phyloP scores from a whole-genome alignment of 2,329 filamentous ascomycete species.

The Aspergillus fructus region DNA sequence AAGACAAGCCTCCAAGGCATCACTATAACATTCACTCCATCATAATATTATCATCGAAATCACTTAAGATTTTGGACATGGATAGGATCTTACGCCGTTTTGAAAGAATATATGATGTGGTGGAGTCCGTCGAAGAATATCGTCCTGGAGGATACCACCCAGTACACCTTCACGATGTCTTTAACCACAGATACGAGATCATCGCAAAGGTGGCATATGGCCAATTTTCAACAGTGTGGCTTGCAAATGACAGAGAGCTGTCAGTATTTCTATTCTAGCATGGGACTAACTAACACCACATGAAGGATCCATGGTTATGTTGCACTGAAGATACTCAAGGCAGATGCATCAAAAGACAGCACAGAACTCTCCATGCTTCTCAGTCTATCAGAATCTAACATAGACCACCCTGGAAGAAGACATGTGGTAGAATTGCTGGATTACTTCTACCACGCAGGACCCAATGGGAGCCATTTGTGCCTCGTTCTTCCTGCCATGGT shows the following conservation, averaged over 20 bases:
- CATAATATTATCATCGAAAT: too few relatives aligned
- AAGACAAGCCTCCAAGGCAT: neutral
- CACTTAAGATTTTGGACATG: too few relatives aligned
- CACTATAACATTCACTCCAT: too few relatives aligned
- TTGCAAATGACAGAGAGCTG: conserved; percentile 18
- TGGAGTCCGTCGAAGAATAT: conserved; percentile 27
- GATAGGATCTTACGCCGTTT: conserved; percentile 16
- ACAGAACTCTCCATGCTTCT: conserved; percentile 22
- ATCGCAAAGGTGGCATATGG: conserved; percentile 21
- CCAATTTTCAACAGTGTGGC: conserved; percentile 26
- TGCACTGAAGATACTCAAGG: conserved; percentile 27
- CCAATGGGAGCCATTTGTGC: conserved; percentile 17
- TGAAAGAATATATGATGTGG: conserved; percentile 22
- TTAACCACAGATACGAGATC: conserved; percentile 21
- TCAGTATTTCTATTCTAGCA: neutral
- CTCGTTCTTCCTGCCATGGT: conserved; percentile 26
- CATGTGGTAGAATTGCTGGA: conserved; percentile 12
- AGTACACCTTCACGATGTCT: conserved; percentile 24
- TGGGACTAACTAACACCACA: neutral
- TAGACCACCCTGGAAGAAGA: conserved; percentile 18
- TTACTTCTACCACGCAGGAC: neutral
- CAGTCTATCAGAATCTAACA: conserved; percentile 6
- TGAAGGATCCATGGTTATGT: conserved; percentile 14
- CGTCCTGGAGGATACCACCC: conserved; percentile 26
- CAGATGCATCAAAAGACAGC: conserved; percentile 19